These are phyloP conservation scores for Mycena vulgaris DNA, from an alignment of 768 basidiomycete genomes.

Conservation along the genomic window DNA sequence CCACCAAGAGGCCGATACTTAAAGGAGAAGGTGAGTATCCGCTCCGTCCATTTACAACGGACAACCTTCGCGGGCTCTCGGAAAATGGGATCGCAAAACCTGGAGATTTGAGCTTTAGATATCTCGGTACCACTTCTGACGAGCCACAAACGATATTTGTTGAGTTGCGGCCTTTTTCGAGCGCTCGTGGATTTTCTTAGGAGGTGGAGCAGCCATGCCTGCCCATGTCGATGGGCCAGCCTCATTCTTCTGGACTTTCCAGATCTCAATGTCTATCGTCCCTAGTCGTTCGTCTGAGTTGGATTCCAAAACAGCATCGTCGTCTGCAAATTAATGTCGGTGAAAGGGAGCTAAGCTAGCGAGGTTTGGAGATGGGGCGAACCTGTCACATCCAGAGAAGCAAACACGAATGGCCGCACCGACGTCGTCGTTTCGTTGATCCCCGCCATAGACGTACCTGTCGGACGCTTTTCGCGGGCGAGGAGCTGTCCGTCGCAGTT, in stretches of 20 bases:
- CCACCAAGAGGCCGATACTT: conserved; percentile 44
- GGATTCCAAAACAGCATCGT: not conserved
- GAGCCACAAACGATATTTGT: conserved; percentile 40
- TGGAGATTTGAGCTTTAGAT: not conserved
- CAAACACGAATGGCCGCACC: conserved; percentile 17
- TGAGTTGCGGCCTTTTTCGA: conserved; percentile 44
- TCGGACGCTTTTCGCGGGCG: conserved; percentile 10
- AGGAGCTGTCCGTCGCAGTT: conserved; percentile 28
- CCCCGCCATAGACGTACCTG: conserved; percentile 21
- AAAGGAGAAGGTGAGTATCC: conserved; percentile 41
- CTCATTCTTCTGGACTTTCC: conserved; percentile 12
- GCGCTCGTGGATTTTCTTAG: conserved; percentile 43
- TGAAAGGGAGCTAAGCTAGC: too few relatives aligned
- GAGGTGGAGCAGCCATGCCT: conserved; percentile 1
- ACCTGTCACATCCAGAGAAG: conserved; percentile 22
- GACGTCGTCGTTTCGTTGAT: conserved; percentile 18
- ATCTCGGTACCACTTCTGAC: not conserved
- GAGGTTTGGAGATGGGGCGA: too few relatives aligned
- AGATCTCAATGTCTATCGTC: conserved; percentile 27
- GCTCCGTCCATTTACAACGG: conserved; percentile 15
- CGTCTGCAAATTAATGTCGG: too few relatives aligned
- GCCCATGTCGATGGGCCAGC: conserved; percentile 15
- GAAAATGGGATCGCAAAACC: conserved; percentile 10
- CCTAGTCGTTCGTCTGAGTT: conserved; percentile 6
- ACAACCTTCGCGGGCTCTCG: conserved; percentile 12